These are phyloP conservation scores for Harrya chromipes DNA, from an alignment of 768 basidiomycete genomes.

Conservation along the genomic window DNA sequence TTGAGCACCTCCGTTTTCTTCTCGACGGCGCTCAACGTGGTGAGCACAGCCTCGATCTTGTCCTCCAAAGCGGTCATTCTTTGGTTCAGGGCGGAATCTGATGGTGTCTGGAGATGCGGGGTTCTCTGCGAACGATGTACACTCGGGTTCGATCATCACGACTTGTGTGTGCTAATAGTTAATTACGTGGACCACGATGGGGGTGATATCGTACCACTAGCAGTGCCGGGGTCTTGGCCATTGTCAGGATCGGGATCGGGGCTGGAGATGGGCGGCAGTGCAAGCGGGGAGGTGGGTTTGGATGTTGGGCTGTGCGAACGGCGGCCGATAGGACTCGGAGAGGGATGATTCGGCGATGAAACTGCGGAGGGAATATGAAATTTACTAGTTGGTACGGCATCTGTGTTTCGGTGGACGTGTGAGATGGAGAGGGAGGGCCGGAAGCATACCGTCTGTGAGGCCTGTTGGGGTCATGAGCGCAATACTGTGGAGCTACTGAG, in stretches of 20 bases:
- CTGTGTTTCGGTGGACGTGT: constrained; percentile 8
- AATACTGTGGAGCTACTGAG: background rate
- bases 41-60: background rate
- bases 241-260: background rate
- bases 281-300: constrained; percentile 12
- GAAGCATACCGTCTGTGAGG: background rate
- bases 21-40: background rate
- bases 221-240: background rate
- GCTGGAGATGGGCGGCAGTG: constrained; percentile 11
- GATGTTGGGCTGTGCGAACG: background rate
- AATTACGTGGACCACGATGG: constrained; percentile 1
- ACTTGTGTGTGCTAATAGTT: background rate
- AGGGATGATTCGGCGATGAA: no score
- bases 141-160: background rate
- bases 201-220: constrained; percentile 1
- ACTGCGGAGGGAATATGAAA: no score
- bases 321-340: background rate
- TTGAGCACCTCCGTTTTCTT: constrained; percentile 1
- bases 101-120: background rate
- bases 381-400: constrained; percentile 2
- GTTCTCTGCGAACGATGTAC: background rate
- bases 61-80: background rate
- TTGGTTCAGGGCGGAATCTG: background rate
- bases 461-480: background rate
- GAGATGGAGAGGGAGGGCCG: constrained; percentile 13